Evolutionary conservation across 2,329 filamentous ascomycete species (phyloP).

Genomic region (Scytalidium sp.): DNA sequence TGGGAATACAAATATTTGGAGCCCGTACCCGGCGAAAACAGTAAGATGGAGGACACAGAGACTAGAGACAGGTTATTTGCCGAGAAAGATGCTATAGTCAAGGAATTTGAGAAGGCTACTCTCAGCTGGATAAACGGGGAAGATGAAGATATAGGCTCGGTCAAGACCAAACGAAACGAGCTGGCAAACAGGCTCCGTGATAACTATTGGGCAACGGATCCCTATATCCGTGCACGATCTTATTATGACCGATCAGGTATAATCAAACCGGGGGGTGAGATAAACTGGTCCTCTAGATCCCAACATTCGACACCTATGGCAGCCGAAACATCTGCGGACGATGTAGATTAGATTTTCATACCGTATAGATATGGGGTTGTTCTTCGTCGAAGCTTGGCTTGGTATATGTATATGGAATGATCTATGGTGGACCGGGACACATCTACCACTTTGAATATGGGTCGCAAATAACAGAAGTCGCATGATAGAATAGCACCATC

Average conservation of each 20-base stretch:
- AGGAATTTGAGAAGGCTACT: constrained; percentile 72
- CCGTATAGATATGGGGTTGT: background rate
- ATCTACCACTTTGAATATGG: background rate
- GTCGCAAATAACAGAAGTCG: too few relatives aligned
- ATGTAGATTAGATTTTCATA: constrained; percentile 22
- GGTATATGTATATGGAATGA: background rate
- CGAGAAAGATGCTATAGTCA: constrained; percentile 63
- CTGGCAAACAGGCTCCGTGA: constrained; percentile 62
- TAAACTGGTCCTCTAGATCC: constrained; percentile 64
- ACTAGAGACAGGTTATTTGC: constrained; percentile 62
- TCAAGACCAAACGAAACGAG: constrained; percentile 55
- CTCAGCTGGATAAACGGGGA: constrained; percentile 67
- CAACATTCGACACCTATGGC: constrained; percentile 2
- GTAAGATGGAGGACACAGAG: constrained; percentile 62
- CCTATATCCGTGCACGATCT: constrained; percentile 78
- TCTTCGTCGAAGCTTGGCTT: background rate
- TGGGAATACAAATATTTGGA: constrained; percentile 84
- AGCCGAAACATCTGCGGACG: constrained; percentile 21
- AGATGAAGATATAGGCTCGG: constrained; percentile 30
- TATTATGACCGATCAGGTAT: constrained; percentile 80
- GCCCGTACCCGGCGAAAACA: constrained; percentile 73
- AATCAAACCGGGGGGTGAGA: constrained; percentile 61
- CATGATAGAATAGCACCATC: too few relatives aligned
- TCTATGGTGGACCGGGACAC: background rate
- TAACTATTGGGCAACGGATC: constrained; percentile 89